Percentiles rank a stretch among this genome's conserved stretches.
Evolutionary conservation across 768 basidiomycete species (phyloP).

Genomic region (Naematelia aurantialba): DNA sequence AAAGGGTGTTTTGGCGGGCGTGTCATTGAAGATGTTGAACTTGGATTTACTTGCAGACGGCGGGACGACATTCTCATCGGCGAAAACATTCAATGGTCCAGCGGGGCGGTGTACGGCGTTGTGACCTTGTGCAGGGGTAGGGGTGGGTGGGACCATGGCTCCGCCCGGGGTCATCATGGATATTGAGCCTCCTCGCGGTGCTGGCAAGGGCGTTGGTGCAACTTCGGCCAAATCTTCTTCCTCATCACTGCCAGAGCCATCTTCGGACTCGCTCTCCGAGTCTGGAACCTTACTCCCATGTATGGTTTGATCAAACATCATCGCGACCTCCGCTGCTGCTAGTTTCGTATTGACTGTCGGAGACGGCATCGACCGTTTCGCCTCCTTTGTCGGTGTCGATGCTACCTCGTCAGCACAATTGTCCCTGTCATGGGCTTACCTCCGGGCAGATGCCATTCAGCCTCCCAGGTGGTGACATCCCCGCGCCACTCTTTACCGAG

Average conservation of each 20-base stretch:
- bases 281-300: constrained; percentile 42
- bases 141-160: constrained; percentile 47
- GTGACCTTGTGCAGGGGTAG: constrained; percentile 47
- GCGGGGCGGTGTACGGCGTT: constrained; percentile 8
- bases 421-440: constrained; percentile 28
- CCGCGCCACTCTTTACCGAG: constrained; percentile 43
- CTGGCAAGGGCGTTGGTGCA: constrained; percentile 41
- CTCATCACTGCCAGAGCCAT: constrained; percentile 43
- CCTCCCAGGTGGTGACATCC: constrained; percentile 45
- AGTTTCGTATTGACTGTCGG: constrained; percentile 96
- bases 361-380: constrained; percentile 45
- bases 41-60: constrained; percentile 25
- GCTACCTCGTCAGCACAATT: constrained; percentile 18
- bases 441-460: constrained; percentile 42
- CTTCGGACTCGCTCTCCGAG: constrained; percentile 23
- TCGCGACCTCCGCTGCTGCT: constrained; percentile 87
- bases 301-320: constrained; percentile 74
- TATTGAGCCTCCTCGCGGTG: constrained; percentile 22
- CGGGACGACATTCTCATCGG: constrained; percentile 32
- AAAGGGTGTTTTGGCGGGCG: constrained; percentile 45
- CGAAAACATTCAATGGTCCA: constrained; percentile 7
- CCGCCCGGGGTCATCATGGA: constrained; percentile 35
- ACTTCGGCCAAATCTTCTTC: constrained; percentile 16
- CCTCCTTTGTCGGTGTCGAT: constrained; percentile 37
- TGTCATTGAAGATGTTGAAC: constrained; percentile 43